Conservation (phyloP, 2,329 filamentous ascomycete species). For the Xylaria sp. region DNA sequence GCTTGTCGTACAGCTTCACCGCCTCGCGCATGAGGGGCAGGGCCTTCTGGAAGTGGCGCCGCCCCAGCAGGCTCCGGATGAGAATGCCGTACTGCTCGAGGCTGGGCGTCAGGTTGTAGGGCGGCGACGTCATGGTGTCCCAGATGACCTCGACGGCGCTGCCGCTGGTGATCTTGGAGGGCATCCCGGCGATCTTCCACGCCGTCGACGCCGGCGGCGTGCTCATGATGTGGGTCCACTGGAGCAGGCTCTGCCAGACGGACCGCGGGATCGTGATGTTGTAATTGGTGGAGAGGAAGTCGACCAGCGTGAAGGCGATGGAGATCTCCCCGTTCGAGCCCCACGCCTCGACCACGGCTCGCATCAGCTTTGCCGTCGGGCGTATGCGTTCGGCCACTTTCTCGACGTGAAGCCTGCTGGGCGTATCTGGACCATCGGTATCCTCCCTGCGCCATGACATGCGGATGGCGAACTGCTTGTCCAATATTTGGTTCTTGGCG, state of each 20-base stretch:
- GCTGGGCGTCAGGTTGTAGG: conserved; percentile 58
- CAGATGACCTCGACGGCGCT: conserved; percentile 57
- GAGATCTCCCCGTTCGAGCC: conserved; percentile 67
- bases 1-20: conserved; percentile 32
- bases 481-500: conserved; percentile 38
- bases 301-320: conserved; percentile 60
- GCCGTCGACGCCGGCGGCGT: conserved; percentile 42
- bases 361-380: conserved; percentile 62
- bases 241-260: conserved; percentile 69
- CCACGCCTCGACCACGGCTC: conserved; percentile 69
- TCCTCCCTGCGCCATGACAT: conserved; percentile 13
- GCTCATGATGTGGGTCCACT: conserved; percentile 65
- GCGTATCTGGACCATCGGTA: background rate
- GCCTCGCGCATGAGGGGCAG: conserved; percentile 35
- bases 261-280: conserved; percentile 56
- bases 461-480: conserved; percentile 33
- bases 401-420: background rate
- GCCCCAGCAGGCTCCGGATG: conserved; percentile 44
- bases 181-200: conserved; percentile 40
- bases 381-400: conserved; percentile 30
- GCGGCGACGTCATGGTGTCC: conserved; percentile 60
- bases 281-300: conserved; percentile 65
- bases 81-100: conserved; percentile 58
- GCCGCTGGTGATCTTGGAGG: conserved; percentile 40
- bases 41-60: conserved; percentile 13